Evolutionary conservation across 2,329 filamentous ascomycete species (phyloP), one percentile per base, ranked within the genome.

Genomic region (Raffaelea albimanens): DNA sequence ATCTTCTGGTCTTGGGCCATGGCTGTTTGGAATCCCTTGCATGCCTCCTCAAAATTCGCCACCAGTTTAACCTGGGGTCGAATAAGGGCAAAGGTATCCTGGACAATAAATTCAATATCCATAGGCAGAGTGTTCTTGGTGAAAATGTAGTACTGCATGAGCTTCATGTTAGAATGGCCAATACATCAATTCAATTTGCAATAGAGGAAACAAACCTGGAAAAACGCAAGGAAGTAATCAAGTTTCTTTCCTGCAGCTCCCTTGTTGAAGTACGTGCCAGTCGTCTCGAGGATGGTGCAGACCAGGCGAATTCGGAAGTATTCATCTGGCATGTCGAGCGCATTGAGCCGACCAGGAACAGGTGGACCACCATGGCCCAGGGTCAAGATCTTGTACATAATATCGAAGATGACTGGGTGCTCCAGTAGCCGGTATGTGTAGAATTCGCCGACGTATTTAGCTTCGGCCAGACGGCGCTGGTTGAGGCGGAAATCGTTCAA

Each of bases 361-460:
- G 91, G 91, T 40, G 85, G 87, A 0, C 91, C 91, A 25, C 82
- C 81, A 63, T 97, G 87, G 22, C 91, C 93, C 62, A 95, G 95
- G 8, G 88, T 95, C 62, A 96, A 76, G 56, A 98, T 85, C 60
- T 88, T 89, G 71, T 96, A 98, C 66, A 98, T 76, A 1, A 85
- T 87, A 60, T 98, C 93, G 58, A 98, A 98, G 45, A 98, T 85
- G 21, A 97, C 85, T 0, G 87, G 86, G 40, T 95, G 93, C 63
- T 98, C 93, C 34, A 98, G 78, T 79, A 98, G 87, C 49, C 93
- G 86, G 63, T 97, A 98, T 59, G 96, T 95, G 69, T 98, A 98
- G 10, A 98, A 77, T 65, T 98, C 93, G 20, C 87, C 90, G 5
- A 98, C 73, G 61, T 96, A 98, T 62, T 96, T 97, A 59, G 95